Percentiles rank a stretch among this genome's conserved stretches.
phyloP scores from a whole-genome alignment of 2,329 filamentous ascomycete genomes.

The Exophiala aquamarina region DNA sequence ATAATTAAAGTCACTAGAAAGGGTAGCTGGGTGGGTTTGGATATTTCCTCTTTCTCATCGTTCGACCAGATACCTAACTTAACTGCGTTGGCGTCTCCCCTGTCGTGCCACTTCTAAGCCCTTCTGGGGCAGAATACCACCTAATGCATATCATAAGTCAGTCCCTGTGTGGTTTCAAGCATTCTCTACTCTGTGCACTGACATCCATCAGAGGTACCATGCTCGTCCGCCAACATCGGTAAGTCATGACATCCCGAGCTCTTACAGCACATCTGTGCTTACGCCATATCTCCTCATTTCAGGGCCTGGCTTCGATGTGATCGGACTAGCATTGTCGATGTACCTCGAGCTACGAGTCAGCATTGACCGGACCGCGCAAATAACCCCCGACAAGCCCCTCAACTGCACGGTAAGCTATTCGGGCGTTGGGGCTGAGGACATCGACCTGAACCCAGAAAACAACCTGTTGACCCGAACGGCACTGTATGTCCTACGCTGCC shows the following conservation, averaged over 20 bases:
- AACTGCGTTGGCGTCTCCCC: no score
- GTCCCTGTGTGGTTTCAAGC: not conserved
- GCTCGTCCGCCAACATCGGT: slow-evolving; percentile 95
- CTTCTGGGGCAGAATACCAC: no score
- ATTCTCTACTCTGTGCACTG: not conserved
- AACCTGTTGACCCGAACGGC: slow-evolving; percentile 95
- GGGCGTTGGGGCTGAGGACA: slow-evolving; percentile 70
- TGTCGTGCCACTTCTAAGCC: no score
- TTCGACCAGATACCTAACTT: no score
- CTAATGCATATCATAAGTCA: not conserved
- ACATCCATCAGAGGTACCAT: slow-evolving; percentile 52
- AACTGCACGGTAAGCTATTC: slow-evolving; percentile 93
- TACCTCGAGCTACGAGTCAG: slow-evolving; percentile 88
- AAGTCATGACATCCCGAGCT: slow-evolving; percentile 15
- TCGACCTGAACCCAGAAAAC: slow-evolving; percentile 77
- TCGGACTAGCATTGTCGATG: slow-evolving; percentile 86
- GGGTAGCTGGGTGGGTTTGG: no score
- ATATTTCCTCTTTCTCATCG: no score
- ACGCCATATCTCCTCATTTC: slow-evolving; percentile 1
- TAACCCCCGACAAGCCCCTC: slow-evolving; percentile 33
- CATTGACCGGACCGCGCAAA: slow-evolving; percentile 50
- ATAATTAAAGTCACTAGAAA: no score
- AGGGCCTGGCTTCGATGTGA: slow-evolving; percentile 92
- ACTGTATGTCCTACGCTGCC: slow-evolving; percentile 90
- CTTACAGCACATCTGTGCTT: not conserved